A percentile compares a stretch with the other conserved stretches of the same genome.
phyloP scores from a whole-genome alignment of 495 filamentous ascomycete species.

The Penicillium verhagenii region DNA sequence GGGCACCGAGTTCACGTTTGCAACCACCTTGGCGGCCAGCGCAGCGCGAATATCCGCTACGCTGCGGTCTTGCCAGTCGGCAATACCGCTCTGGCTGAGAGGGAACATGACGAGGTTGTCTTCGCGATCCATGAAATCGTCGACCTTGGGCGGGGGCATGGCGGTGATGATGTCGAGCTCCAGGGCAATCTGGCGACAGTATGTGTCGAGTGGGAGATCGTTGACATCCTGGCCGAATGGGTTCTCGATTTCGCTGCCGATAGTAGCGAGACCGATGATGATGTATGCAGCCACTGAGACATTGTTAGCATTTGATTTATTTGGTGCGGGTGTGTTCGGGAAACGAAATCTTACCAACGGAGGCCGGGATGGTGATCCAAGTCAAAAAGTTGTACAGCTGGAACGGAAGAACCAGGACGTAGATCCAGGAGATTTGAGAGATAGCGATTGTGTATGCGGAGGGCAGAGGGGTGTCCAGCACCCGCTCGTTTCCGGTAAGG shows the following conservation, averaged over 20 bases:
- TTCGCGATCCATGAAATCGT: conserved; percentile 56
- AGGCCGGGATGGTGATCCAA: conserved; percentile 82
- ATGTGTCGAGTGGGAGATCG: conserved; percentile 77
- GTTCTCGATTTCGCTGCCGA: conserved; percentile 85
- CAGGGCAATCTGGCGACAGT: conserved; percentile 66
- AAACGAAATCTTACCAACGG: conserved; percentile 59
- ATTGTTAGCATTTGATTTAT: neutral
- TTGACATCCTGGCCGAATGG: conserved; percentile 88
- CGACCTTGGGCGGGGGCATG: conserved; percentile 51
- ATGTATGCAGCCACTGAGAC: conserved; percentile 75
- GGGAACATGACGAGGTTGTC: conserved; percentile 70
- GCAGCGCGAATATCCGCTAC: conserved; percentile 59
- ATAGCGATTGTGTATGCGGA: conserved; percentile 85
- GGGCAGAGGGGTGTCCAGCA: conserved; percentile 81
- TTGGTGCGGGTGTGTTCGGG: neutral
- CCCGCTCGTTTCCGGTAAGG: conserved; percentile 71
- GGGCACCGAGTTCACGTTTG: conserved; percentile 12
- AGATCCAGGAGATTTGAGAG: conserved; percentile 84
- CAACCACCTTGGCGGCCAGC: conserved; percentile 46
- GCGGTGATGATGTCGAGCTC: conserved; percentile 75
- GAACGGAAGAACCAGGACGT: conserved; percentile 80
- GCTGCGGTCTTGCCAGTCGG: conserved; percentile 59
- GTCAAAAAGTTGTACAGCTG: conserved; percentile 62
- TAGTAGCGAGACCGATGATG: conserved; percentile 81
- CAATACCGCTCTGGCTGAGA: conserved; percentile 55